Base-by-base conservation (phyloP, 352 stramenopile species). In the Phytophthora fragariae region DNA sequence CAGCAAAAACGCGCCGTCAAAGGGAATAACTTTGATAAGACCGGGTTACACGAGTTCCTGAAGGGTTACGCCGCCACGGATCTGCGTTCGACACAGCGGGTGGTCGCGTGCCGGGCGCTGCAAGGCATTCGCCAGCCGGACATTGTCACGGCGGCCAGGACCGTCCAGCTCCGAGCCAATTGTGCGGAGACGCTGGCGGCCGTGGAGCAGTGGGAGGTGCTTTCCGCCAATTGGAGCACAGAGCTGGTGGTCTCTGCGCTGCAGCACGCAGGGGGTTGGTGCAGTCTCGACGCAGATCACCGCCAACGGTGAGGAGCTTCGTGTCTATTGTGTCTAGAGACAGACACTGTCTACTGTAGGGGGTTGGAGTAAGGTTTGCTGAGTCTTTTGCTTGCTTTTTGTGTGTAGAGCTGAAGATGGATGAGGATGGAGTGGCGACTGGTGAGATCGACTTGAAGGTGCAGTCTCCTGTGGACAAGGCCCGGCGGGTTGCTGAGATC, bases 181-280 rank as follows among this genome's bases (percentile, higher is more conserved):
- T 84, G 75, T 12, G 27, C 72, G 7, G 69, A 88, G 2, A 79
- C 76, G 9, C 55, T 93, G 8, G 41, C 15, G 10, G 46, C 56
- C 33, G 66, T 57, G 1, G 52, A 66, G 6, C 58, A 73, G 0
- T 80, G 77, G 59, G 80, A 63, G n/a, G 73, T 92, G 4, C 64
- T 93, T 29, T 91, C 84, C 15, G 80, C 79, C 1, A 95, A 93
- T 72, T 95, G 88, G 88, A 92, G 83, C 46, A 27, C 64, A 7
- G 37, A 64, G 6, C 76, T 95, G 61, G 73, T 95, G 29, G n/a
- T 55, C 3, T 64, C 69, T 1, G 77, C 72, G 39, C 50, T 93
- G 35, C 47, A 63, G 19, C 15, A 35, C 31, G 33, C 27, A 11
- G n/a, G 49, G 35, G 0, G 27, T 65, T 35, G 29, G 21, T 10